Evolutionary conservation across 1,284 basidiomycete species (phyloP), one percentile per base, ranked within the genome.

Genomic region (Ceratobasidium sp.): DNA sequence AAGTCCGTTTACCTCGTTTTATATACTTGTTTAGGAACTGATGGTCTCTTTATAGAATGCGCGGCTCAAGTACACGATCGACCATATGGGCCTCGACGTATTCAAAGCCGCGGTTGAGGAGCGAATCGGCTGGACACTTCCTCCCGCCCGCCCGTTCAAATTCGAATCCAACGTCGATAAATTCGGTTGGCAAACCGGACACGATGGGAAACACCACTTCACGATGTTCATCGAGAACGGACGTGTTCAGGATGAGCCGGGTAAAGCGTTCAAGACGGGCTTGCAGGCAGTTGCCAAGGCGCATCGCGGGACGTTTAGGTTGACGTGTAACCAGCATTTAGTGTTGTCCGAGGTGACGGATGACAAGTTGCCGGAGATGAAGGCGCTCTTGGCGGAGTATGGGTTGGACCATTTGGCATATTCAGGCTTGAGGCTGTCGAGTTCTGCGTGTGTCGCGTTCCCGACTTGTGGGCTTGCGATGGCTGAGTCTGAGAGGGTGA

Each of bases 141-240:
- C 84, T 64, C 89, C 93, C 13, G 88, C 90, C 2, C 89, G 91
- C 7, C 85, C 90, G 13, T 98, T 87, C 86, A 83, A 87, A 26
- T 98, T 99, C 80, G 90, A 94, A 77, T 87, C 89, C 77, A 99
- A 98, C 84, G 85, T 96, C 77, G 97, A 99, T 82, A 88, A 94
- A 80, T 99, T 91, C 79, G 98, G 98, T 66, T 99, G 97, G 97
- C 84, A 87, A 61, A 90, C 89, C 44, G 96, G 95, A 74, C 86
- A 92, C 79, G 91, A 98, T 79, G 96, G 96, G 78, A 90, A 87
- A 79, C 91, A 95, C 82, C 95, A 98, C 82, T 97, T 95, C 83
- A 96, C 92, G 66, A 86, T 94, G 81, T 99, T 96, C 83, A 93
- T 99, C 81, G 97, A 99, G 84, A 99, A 99, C 80, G 98, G 98